These are phyloP conservation scores for Xylariomycetidae sp. DNA, from an alignment of 2,329 filamentous ascomycete genomes.

Conservation along the genomic window DNA sequence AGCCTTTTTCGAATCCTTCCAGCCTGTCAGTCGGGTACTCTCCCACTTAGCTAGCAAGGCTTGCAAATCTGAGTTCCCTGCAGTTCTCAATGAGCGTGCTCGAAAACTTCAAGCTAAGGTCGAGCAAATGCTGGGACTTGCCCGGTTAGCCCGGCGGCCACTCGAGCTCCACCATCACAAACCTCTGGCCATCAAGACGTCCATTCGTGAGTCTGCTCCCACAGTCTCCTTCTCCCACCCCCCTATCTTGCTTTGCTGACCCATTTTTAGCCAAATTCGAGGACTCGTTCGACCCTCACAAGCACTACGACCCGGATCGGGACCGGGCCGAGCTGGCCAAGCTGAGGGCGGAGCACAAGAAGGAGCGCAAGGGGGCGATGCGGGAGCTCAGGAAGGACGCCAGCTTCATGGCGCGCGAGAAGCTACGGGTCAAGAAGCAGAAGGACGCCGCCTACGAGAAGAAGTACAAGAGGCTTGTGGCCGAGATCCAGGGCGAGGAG, in stretches of 20 bases:
- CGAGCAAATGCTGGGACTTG: conserved; percentile 51
- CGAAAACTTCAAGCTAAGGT: conserved; percentile 42
- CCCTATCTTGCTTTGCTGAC: too few relatives aligned
- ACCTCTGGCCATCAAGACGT: conserved; percentile 83
- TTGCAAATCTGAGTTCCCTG: conserved; percentile 47
- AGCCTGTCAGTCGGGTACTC: conserved; percentile 55
- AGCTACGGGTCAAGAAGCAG: conserved; percentile 87
- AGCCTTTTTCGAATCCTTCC: conserved; percentile 76
- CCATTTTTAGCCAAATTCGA: conserved; percentile 87
- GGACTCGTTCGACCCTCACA: conserved; percentile 87
- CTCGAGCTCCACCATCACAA: conserved; percentile 86
- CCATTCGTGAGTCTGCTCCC: too few relatives aligned
- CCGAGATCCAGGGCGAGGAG: conserved; percentile 94
- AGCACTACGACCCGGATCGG: conserved; percentile 94
- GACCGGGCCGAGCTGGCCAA: conserved; percentile 82
- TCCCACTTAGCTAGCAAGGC: conserved; percentile 54
- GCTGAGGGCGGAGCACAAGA: conserved; percentile 86
- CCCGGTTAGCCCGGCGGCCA: conserved; percentile 66
- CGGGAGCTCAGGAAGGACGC: conserved; percentile 93
- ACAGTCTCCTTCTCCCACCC: too few relatives aligned
- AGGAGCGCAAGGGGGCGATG: conserved; percentile 90
- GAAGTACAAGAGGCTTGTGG: conserved; percentile 88
- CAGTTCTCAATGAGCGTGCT: conserved; percentile 34
- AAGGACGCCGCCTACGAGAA: conserved; percentile 91
- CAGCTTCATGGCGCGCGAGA: conserved; percentile 87